A percentile compares a stretch with the other conserved stretches of the same genome.
Evolutionary conservation across 2,329 filamentous ascomycete genomes (phyloP).

Genomic region (Neopestalotiopsis sp.): DNA sequence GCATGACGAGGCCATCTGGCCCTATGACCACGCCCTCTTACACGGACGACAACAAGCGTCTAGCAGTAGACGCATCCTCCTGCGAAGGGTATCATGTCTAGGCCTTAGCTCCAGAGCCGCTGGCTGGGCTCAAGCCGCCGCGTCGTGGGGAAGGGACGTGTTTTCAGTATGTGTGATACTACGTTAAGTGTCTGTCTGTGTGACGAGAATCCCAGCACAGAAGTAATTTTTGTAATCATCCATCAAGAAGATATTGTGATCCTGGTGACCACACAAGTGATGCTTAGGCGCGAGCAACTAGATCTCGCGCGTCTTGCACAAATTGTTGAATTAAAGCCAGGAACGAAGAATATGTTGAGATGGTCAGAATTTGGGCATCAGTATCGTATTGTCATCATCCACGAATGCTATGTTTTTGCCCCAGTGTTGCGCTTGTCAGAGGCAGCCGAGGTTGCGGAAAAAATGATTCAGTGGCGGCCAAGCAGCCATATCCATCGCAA

Average conservation of each 20-base stretch:
- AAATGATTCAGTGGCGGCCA: too few relatives aligned
- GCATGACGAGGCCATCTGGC: conserved; percentile 1
- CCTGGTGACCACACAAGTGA: background rate
- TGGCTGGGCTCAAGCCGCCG: background rate
- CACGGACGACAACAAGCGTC: background rate
- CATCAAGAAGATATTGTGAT: background rate
- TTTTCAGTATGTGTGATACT: background rate
- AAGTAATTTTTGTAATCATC: too few relatives aligned
- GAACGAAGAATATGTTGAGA: too few relatives aligned
- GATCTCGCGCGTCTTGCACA: too few relatives aligned
- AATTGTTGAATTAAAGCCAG: too few relatives aligned
- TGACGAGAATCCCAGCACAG: background rate
- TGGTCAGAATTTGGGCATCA: too few relatives aligned
- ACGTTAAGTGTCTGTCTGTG: background rate
- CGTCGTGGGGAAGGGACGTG: background rate
- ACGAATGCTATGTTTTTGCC: too few relatives aligned
- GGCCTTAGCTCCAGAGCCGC: background rate
- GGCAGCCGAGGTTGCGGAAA: too few relatives aligned
- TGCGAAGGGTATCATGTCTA: background rate
- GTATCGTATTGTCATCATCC: too few relatives aligned
- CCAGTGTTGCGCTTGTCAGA: too few relatives aligned
- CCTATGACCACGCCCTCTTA: background rate
- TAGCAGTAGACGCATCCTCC: background rate
- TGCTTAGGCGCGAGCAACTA: too few relatives aligned
- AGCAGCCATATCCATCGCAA: too few relatives aligned